Base-by-base conservation (phyloP, 208 protist genomes). In the Acanthamoeba lenticulata region DNA sequence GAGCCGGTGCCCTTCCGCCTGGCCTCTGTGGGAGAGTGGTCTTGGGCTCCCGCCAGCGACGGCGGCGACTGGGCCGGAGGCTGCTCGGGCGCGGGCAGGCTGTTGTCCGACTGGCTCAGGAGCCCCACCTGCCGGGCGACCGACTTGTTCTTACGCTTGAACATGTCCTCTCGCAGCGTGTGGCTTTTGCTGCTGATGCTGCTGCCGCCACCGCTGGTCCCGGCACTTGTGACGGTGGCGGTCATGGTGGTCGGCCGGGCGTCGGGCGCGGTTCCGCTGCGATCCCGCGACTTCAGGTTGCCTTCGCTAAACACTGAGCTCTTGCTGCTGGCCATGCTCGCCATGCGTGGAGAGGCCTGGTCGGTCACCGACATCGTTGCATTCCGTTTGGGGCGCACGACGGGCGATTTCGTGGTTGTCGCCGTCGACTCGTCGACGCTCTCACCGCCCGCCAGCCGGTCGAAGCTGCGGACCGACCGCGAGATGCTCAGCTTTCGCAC, bases 401-500 rank as follows among this genome's bases (percentile, higher is more conserved):
- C 15, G 21, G 49, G 49, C 49, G 13, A 19, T 57, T 19, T 57
- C 49, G 13, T 9, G 19, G 19, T 57, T 19, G 49, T 57, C 49
- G 49, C 49, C 49, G 49, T 9, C 49, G 49, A 24, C 49, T 57
- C 49, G 49, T 57, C 19, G 49, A 9, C 21, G 52, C 52, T 60
- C 21, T 60, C 52, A n/a, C 52, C 52, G 52, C 52, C 52, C n/a
- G n/a, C n/a, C 19, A 85, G 7, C 1, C 74, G 74, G 17, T 85
- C 44, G 42, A 85, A 85, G 29, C 42, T 85, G 74, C 74, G 74
- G 40, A 85, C 74, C 13, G 74, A 85, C 19, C 74, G 74, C 44
- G 74, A 85, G 13, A 45, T 29, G 29, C 34, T 44, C 40, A 85
- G 40, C 32, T 21, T 15, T 7, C 7, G 74, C 21, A 5, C 19